Evolutionary conservation across 345 rosid genomes (phyloP), one percentile per base, ranked within the genome.

Genomic region (Melaleuca quinquenervia): DNA sequence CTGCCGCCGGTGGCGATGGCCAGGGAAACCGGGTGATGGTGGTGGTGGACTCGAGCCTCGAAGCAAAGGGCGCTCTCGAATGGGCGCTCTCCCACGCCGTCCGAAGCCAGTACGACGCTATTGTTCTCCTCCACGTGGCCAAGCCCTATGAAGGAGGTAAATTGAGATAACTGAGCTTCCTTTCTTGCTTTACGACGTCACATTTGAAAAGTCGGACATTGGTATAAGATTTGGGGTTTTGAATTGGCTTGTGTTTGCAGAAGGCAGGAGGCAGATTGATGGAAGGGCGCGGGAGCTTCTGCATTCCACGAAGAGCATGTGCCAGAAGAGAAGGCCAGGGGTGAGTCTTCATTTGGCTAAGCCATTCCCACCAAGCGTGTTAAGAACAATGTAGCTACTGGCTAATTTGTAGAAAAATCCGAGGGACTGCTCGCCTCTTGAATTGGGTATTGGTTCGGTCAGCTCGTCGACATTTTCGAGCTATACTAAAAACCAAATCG

Each of bases 21-120:
- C 27, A 87, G 36, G 93, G 94, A 8, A 94, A 92, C 87, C 96
- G 89, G 89, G 98, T 97, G 32, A 95, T 96, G 99, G 98, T 95
- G 87, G 96, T 95, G 83, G 96, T 93, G 51, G 97, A 95, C 84
- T 91, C 95, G 52, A 95, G 92, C 58, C 85, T 90, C 55, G 98
- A 95, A 84, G 92, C 98, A 4, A 92, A 88, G 36, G 96, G 93
- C 60, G 98, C 98, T 48, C 95, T 96, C 82, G 98, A 97, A 87
- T 95, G 99, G 99, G 93, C 97, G 24, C 88, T 97, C 44, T 89
- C 96, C n/a, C 97, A 93, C 82, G 86, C 95, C 52, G 85, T 97
- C 85, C 95, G 93, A 82, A 70, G 80, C 85, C 92, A 92, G 27
- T 78, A 70, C 24, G 96, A 95, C 82, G 88, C 92, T 83, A 87